Conservation (phyloP, 306 rosid species). For the Lagenaria siceraria region DNA sequence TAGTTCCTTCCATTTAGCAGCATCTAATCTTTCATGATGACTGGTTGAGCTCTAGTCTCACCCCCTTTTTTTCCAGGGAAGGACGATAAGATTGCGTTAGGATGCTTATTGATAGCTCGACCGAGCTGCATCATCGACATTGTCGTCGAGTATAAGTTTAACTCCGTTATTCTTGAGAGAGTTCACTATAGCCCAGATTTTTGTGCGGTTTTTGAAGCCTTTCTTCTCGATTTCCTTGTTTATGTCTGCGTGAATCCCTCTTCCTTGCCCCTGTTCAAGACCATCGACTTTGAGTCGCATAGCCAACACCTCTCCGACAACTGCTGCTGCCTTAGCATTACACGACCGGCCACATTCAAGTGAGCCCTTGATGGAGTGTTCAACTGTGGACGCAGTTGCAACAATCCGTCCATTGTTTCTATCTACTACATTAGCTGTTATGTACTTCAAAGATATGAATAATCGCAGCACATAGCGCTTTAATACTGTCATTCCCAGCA, state of each 20-base stretch:
- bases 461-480: slow-evolving; percentile 75
- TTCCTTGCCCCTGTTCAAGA: slow-evolving; percentile 63
- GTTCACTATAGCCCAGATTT: slow-evolving; percentile 78
- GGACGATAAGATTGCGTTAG: neutral
- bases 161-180: slow-evolving; percentile 63
- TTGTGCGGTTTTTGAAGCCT: slow-evolving; percentile 72
- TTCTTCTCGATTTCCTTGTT: slow-evolving; percentile 68
- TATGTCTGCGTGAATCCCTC: slow-evolving; percentile 67
- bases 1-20: neutral
- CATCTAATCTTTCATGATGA: neutral
- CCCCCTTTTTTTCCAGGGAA: neutral
- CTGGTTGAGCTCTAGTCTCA: neutral
- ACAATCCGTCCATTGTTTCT: slow-evolving; percentile 74
- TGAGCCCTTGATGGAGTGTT: slow-evolving; percentile 59
- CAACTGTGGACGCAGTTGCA: slow-evolving; percentile 59
- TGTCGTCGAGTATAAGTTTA: slow-evolving; percentile 50
- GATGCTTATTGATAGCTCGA: slow-evolving; percentile 12
- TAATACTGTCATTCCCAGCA: slow-evolving; percentile 35
- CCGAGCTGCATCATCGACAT: slow-evolving; percentile 23
- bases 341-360: slow-evolving; percentile 79
- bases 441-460: slow-evolving; percentile 78
- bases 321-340: slow-evolving; percentile 76
- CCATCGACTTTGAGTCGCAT: slow-evolving; percentile 79
- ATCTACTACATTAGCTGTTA: slow-evolving; percentile 77
- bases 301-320: slow-evolving; percentile 87